Percentiles rank a stretch among this genome's conserved stretches.
Evolutionary conservation across 768 basidiomycete species (phyloP).

Genomic region (Tephrocybe sp.): DNA sequence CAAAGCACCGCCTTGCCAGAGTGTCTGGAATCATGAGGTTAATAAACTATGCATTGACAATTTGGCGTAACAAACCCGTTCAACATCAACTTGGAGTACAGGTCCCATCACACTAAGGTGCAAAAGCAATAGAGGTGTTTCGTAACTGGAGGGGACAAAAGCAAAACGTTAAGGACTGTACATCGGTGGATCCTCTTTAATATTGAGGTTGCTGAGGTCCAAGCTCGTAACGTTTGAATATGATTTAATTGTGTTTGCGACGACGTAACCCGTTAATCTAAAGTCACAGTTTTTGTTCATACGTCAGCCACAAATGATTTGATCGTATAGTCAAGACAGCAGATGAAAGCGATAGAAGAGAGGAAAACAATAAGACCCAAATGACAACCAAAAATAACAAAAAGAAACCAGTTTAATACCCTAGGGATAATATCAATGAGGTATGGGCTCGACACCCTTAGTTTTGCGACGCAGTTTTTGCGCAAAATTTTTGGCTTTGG

Average conservation of each 20-base stretch:
- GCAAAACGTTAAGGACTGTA: not conserved
- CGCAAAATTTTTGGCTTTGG: slow-evolving; percentile 38
- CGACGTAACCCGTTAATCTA: slow-evolving; percentile 14
- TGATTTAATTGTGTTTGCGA: slow-evolving; percentile 5
- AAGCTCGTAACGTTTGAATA: slow-evolving; percentile 11
- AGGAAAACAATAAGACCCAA: not conserved
- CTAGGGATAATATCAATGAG: slow-evolving; percentile 2
- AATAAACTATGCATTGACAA: not conserved
- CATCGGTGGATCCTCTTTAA: not conserved
- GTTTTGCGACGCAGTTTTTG: slow-evolving; percentile 41
- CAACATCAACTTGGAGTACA: not conserved
- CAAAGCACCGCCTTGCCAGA: slow-evolving; percentile 24
- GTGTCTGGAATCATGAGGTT: slow-evolving; percentile 4
- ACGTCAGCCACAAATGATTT: not conserved
- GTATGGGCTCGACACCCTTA: slow-evolving; percentile 9
- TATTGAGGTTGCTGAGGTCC: slow-evolving; percentile 5
- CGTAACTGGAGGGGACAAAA: not conserved
- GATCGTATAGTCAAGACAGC: slow-evolving; percentile 2
- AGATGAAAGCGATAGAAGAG: slow-evolving; percentile 1
- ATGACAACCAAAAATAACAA: slow-evolving; percentile 4
- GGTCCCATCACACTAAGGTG: too few species aligned
- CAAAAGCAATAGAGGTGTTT: not conserved
- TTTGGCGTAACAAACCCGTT: slow-evolving; percentile 5
- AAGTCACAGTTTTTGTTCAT: slow-evolving; percentile 9
- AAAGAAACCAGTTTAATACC: slow-evolving; percentile 3